A percentile compares a stretch with the other conserved stretches of the same genome.
Evolutionary conservation across 73 alveolate species (phyloP).

Genomic region (Durusdinium trenchii): DNA sequence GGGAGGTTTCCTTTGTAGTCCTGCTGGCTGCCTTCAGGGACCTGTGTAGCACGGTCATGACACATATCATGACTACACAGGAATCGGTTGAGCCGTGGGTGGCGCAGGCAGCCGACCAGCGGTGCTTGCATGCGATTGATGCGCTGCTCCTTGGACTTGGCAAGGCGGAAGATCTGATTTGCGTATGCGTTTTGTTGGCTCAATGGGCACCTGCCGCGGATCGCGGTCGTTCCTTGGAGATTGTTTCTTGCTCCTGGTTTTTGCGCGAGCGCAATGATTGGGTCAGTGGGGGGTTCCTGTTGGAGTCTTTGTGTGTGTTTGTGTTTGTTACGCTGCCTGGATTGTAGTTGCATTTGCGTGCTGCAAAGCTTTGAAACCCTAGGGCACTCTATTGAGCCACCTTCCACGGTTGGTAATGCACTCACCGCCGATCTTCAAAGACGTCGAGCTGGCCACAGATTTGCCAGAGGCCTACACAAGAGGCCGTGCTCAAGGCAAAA

Average conservation of each 20-base stretch:
- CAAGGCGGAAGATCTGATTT: neutral
- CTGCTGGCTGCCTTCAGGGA: neutral
- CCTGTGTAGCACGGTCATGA: neutral
- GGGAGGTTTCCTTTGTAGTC: neutral
- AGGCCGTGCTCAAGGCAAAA: neutral
- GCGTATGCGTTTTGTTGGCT: neutral
- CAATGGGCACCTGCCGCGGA: neutral
- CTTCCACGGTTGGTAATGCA: neutral
- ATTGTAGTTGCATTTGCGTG: neutral
- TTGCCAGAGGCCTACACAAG: conserved; percentile 1
- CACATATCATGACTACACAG: conserved; percentile 1
- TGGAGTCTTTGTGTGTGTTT: too few relatives aligned
- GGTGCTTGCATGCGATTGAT: neutral
- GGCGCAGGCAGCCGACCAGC: neutral
- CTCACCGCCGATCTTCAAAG: neutral
- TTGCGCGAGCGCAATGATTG: neutral
- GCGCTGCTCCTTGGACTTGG: neutral
- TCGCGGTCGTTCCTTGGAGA: neutral
- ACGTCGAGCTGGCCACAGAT: neutral
- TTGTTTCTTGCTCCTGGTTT: neutral
- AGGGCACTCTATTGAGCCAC: neutral
- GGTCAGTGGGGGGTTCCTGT: neutral
- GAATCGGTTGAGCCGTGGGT: neutral
- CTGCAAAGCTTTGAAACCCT: neutral
- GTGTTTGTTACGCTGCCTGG: neutral